A percentile compares a stretch with the other conserved stretches of the same genome.
Conservation (phyloP, 306 rosid genomes). For the Urtica urens region DNA sequence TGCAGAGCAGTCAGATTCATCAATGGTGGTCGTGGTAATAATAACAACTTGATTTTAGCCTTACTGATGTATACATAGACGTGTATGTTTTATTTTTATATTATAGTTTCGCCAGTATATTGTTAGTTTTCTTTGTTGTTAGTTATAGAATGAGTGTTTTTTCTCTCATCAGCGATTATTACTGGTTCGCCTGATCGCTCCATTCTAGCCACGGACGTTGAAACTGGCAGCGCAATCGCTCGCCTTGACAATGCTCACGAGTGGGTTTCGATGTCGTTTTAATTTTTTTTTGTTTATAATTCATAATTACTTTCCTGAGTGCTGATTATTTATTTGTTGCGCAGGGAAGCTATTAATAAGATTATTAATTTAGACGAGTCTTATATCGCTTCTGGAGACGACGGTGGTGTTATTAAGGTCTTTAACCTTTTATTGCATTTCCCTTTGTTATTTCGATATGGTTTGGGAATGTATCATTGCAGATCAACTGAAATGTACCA, state of each 20-base stretch:
- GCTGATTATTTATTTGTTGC: not conserved
- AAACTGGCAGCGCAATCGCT: slow-evolving; percentile 69
- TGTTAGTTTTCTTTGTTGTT: slow-evolving; percentile 7
- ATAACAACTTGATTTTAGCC: no score
- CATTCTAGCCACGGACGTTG: slow-evolving; percentile 72
- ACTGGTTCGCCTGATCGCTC: slow-evolving; percentile 82
- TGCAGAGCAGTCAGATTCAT: slow-evolving; percentile 77
- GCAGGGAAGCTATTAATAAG: slow-evolving; percentile 64
- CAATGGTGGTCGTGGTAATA: slow-evolving; percentile 58
- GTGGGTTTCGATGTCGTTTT: slow-evolving; percentile 23
- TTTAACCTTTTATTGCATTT: not conserved
- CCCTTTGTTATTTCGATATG: no score
- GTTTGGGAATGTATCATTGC: not conserved
- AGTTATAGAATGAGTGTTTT: slow-evolving; percentile 8
- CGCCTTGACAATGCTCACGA: slow-evolving; percentile 67
- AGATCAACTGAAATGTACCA: no score
- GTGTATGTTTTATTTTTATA: not conserved
- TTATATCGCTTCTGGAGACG: slow-evolving; percentile 85
- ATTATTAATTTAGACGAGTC: slow-evolving; percentile 59
- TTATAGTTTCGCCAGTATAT: not conserved
- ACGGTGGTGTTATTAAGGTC: slow-evolving; percentile 78
- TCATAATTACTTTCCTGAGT: not conserved
- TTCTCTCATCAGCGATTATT: slow-evolving; percentile 39
- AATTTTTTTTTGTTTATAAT: not conserved
- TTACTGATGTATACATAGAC: no score